Evolutionary conservation across 257 asterid genomes (phyloP).

Genomic region (Scutellaria barbata): DNA sequence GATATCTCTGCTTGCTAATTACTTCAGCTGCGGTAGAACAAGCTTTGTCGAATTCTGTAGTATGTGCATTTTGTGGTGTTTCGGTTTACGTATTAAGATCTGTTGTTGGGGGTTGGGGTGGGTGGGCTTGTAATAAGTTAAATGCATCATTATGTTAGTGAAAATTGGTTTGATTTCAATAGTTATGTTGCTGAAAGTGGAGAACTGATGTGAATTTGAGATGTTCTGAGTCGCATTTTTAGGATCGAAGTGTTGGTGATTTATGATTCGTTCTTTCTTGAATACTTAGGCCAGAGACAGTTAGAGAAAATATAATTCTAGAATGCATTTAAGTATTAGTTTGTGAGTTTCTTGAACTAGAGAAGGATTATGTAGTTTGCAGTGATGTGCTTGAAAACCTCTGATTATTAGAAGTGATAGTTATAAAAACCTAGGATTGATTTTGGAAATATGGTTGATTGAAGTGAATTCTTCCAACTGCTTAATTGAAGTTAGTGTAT

Average conservation of each 20-base stretch:
- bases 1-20: slow-evolving; percentile 23
- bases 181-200: background rate
- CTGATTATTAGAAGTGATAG: background rate
- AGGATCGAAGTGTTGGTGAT: slow-evolving; percentile 6
- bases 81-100: slow-evolving; percentile 35
- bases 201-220: slow-evolving; percentile 10
- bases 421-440: slow-evolving; percentile 24
- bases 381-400: slow-evolving; percentile 23
- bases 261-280: too few species aligned
- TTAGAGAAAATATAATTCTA: background rate
- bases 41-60: slow-evolving; percentile 7
- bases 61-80: slow-evolving; percentile 30
- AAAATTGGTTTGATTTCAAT: slow-evolving; percentile 1
- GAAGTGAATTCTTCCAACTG: slow-evolving; percentile 7
- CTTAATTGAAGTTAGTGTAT: background rate
- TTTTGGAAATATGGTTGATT: slow-evolving; percentile 19
- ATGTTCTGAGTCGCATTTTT: slow-evolving; percentile 25
- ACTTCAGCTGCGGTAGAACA: slow-evolving; percentile 21
- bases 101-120: background rate
- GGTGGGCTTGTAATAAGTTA: background rate
- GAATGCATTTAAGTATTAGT: background rate
- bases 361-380: slow-evolving; percentile 19
- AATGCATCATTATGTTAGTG: slow-evolving; percentile 12
- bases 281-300: background rate
- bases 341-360: background rate